These are phyloP conservation scores for Nakataea oryzae DNA, from an alignment of 2,329 filamentous ascomycete species.

Conservation along the genomic window DNA sequence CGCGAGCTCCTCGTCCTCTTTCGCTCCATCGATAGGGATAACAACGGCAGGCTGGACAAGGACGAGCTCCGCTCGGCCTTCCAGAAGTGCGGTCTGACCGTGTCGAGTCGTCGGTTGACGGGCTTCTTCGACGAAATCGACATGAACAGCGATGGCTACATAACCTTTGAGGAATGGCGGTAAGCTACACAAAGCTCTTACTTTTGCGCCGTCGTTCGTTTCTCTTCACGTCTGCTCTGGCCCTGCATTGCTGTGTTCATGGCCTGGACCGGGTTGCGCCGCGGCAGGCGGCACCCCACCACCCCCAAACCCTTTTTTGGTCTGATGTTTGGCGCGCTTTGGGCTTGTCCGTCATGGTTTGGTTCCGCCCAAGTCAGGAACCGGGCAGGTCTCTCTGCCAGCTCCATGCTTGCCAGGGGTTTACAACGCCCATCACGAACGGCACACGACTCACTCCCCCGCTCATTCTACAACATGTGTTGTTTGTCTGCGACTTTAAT, in stretches of 20 bases:
- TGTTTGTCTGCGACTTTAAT: neutral
- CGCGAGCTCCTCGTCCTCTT: constrained; percentile 75
- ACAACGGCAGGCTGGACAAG: constrained; percentile 78
- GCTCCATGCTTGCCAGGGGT: neutral
- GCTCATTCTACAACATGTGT: neutral
- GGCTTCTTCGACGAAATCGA: constrained; percentile 88
- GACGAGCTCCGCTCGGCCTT: constrained; percentile 76
- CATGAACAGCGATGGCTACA: constrained; percentile 74
- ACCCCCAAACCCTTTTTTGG: neutral
- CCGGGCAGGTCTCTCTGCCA: neutral
- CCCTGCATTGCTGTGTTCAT: neutral
- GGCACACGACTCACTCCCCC: neutral
- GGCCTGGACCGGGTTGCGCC: neutral
- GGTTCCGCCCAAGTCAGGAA: neutral
- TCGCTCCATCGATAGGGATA: constrained; percentile 73
- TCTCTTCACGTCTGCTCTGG: constrained; percentile 1
- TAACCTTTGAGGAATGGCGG: constrained; percentile 95
- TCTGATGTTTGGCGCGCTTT: neutral
- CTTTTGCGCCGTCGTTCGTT: constrained; percentile 1
- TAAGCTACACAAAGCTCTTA: constrained; percentile 43
- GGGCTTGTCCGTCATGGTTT: neutral
- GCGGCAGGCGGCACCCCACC: neutral
- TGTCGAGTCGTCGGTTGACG: constrained; percentile 67
- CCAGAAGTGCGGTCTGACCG: constrained; percentile 62
- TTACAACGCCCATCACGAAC: neutral